Evolutionary conservation across 768 basidiomycete species (phyloP).

Genomic region (Pisolithus orientalis): DNA sequence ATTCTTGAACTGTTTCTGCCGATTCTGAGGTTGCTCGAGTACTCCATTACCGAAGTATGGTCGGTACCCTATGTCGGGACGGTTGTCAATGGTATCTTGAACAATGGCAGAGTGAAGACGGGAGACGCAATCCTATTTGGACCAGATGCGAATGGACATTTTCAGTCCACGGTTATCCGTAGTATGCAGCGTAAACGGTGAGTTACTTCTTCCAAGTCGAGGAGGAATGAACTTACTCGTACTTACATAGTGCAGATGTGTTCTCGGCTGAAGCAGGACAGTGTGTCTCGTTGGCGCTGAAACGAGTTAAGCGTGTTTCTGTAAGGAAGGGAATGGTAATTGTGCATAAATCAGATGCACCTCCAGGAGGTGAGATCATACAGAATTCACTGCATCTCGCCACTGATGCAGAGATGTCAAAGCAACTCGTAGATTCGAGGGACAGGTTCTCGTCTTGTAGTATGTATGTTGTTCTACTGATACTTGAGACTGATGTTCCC

Average conservation of each 20-base stretch:
- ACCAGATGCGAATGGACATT: conserved; percentile 90
- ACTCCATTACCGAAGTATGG: conserved; percentile 83
- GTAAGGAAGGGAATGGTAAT: conserved; percentile 96
- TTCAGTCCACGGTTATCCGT: conserved; percentile 71
- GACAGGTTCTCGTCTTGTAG: conserved; percentile 91
- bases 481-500: conserved; percentile 3
- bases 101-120: conserved; percentile 65
- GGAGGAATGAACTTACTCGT: conserved; percentile 2
- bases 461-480: conserved; percentile 31
- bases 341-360: conserved; percentile 70
- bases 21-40: conserved; percentile 37
- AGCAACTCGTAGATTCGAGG: conserved; percentile 86
- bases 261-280: conserved; percentile 89
- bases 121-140: conserved; percentile 83
- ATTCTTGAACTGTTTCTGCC: neutral
- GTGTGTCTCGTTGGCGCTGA: conserved; percentile 88
- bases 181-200: conserved; percentile 92
- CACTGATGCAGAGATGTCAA: neutral
- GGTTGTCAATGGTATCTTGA: conserved; percentile 79
- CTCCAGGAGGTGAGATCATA: conserved; percentile 57
- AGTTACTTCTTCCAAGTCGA: conserved; percentile 9
- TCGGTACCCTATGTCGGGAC: conserved; percentile 84
- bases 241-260: conserved; percentile 62
- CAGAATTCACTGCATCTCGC: neutral
- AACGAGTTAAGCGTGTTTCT: conserved; percentile 73